Conservation (phyloP, 805 yeast species). For the Wickerhamomyces mucosus region DNA sequence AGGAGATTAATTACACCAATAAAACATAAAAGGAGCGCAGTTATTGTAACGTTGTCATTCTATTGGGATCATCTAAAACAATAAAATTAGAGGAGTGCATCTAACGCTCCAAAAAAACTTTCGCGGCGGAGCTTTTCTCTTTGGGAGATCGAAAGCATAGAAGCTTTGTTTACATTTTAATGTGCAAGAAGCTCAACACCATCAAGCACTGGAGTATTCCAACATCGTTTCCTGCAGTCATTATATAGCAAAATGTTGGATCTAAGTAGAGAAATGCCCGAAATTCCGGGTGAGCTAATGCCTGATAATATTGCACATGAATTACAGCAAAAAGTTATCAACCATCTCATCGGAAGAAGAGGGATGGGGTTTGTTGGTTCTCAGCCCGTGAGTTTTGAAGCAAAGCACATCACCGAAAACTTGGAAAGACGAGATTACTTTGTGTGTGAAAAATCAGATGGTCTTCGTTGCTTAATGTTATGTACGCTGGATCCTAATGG, state of each 20-base stretch:
- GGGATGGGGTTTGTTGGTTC: slow-evolving; percentile 74
- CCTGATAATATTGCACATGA: slow-evolving; percentile 63
- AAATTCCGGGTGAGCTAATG: slow-evolving; percentile 76
- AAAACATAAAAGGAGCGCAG: no score
- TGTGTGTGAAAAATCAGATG: slow-evolving; percentile 96
- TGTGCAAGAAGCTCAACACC: no score
- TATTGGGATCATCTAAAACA: no score
- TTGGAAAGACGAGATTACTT: slow-evolving; percentile 68
- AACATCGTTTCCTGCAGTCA: no score
- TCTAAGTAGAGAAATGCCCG: slow-evolving; percentile 52
- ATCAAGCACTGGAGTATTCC: no score
- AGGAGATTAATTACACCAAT: no score
- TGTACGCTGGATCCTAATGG: slow-evolving; percentile 54
- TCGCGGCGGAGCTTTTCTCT: no score
- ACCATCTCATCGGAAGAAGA: slow-evolving; percentile 47
- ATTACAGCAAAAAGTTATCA: slow-evolving; percentile 58
- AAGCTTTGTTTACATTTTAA: no score
- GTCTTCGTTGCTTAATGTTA: slow-evolving; percentile 74
- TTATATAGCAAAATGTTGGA: slow-evolving; percentile 12
- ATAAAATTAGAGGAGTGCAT: no score
- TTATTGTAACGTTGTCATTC: no score
- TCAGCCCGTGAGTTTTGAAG: slow-evolving; percentile 87
- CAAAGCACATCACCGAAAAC: slow-evolving; percentile 56
- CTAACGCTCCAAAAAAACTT: no score
- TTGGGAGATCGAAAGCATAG: no score